A percentile compares a stretch with the other conserved stretches of the same genome.
Evolutionary conservation across 1,139 yeast genomes (phyloP).

Genomic region (Pichia cactophila): DNA sequence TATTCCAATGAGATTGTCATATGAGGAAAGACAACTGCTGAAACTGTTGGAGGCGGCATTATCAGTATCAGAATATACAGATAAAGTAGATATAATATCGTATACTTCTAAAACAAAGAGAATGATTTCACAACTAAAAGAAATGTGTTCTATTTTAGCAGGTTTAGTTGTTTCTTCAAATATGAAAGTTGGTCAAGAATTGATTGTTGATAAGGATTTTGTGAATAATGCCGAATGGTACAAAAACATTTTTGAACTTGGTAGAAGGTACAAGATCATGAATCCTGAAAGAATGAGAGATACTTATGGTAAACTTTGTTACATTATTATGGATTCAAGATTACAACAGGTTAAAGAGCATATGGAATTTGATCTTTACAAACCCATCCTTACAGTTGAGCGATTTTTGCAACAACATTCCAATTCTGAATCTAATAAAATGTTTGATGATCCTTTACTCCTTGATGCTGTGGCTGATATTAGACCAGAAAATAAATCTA

Average conservation of each 20-base stretch:
- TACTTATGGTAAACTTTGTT: constrained; percentile 65
- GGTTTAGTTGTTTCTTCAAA: constrained; percentile 70
- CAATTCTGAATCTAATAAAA: constrained; percentile 30
- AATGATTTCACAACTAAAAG: constrained; percentile 59
- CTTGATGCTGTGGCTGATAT: constrained; percentile 60
- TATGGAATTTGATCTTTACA: constrained; percentile 64
- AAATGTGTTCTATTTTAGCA: constrained; percentile 65
- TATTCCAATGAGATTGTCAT: constrained; percentile 58
- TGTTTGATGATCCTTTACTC: constrained; percentile 46
- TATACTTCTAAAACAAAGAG: constrained; percentile 58
- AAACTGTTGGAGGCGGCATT: constrained; percentile 60
- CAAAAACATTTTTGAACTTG: constrained; percentile 59
- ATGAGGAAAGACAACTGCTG: constrained; percentile 58
- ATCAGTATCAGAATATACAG: constrained; percentile 69
- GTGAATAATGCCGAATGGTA: constrained; percentile 63
- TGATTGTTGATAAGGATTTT: constrained; percentile 57
- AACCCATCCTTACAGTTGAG: constrained; percentile 58
- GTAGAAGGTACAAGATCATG: constrained; percentile 71
- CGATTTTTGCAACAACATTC: constrained; percentile 34
- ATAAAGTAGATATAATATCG: constrained; percentile 58
- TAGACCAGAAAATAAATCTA: constrained; percentile 45
- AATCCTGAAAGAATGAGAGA: constrained; percentile 73
- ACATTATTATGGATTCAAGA: constrained; percentile 75
- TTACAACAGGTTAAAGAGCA: constrained; percentile 58
- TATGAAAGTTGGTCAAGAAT: constrained; percentile 54